Evolutionary conservation across 2,329 filamentous ascomycete species (phyloP).

Genomic region (Paecilomyces sp.): DNA sequence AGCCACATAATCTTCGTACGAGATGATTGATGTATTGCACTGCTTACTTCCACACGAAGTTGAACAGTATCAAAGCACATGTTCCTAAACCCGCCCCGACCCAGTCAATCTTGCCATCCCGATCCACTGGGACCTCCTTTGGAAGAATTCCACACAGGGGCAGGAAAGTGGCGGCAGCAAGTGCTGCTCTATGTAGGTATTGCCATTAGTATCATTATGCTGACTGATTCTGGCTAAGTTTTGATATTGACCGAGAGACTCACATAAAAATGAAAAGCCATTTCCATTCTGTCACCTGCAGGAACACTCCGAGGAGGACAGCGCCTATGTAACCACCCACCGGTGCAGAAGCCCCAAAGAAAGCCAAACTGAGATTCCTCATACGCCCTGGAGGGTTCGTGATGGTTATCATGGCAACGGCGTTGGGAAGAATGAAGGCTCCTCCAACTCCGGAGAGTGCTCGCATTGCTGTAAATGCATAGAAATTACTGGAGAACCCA

Average conservation of each 20-base stretch:
- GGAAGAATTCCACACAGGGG: constrained; percentile 18
- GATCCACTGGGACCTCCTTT: constrained; percentile 24
- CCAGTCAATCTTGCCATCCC: constrained; percentile 34
- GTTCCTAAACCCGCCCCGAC: constrained; percentile 35
- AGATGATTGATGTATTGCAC: background rate
- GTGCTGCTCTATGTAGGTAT: background rate
- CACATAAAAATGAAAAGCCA: constrained; percentile 38
- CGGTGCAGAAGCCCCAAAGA: constrained; percentile 44
- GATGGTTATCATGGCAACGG: constrained; percentile 43
- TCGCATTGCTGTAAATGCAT: constrained; percentile 38
- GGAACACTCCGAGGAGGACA: constrained; percentile 33
- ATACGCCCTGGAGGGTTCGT: constrained; percentile 42
- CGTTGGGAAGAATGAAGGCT: constrained; percentile 45
- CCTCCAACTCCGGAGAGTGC: constrained; percentile 47
- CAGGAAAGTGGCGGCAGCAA: constrained; percentile 15
- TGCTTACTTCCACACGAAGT: constrained; percentile 45
- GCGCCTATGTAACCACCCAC: constrained; percentile 38
- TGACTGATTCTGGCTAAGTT: background rate
- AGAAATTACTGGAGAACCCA: constrained; percentile 40
- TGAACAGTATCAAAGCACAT: constrained; percentile 40
- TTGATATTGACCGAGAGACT: constrained; percentile 3
- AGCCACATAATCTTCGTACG: background rate
- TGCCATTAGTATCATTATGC: background rate
- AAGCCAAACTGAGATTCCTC: constrained; percentile 39
- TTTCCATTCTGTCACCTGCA: constrained; percentile 28